phyloP scores from a whole-genome alignment of 2,329 filamentous ascomycete species.

The Xylaria sp. region DNA sequence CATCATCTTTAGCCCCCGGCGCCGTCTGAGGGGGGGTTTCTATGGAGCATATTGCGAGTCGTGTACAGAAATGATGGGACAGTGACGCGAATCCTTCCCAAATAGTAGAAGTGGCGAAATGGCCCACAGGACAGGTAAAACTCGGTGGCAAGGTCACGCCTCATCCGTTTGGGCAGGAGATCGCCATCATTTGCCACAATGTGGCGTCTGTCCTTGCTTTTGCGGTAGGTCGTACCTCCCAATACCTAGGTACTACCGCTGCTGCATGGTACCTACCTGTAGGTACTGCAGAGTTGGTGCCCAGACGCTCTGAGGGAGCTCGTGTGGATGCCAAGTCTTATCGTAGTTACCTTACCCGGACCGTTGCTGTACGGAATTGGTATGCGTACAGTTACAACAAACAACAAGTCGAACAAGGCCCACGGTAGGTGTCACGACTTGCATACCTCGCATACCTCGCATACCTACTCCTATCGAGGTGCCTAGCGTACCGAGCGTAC shows the following conservation, averaged over 20 bases:
- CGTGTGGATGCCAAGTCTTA: not conserved
- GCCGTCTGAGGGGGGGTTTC: not conserved
- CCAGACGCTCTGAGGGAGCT: not conserved
- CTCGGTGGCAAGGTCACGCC: slow-evolving; percentile 28
- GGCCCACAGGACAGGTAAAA: slow-evolving; percentile 3
- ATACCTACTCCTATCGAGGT: not conserved
- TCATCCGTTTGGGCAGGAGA: slow-evolving; percentile 24
- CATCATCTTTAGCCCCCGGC: not conserved
- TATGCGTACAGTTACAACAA: not conserved
- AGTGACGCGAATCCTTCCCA: slow-evolving; percentile 24
- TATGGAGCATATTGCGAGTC: slow-evolving; percentile 20
- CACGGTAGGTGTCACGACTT: not conserved
- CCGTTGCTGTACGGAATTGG: not conserved
- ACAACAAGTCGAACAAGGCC: not conserved
- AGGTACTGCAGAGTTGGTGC: slow-evolving; percentile 6
- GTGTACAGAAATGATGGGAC: slow-evolving; percentile 29
- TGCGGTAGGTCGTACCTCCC: not conserved
- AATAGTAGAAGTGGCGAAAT: slow-evolving; percentile 31
- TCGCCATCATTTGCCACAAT: slow-evolving; percentile 24
- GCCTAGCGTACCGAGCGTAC: not conserved
- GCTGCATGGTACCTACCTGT: slow-evolving; percentile 13
- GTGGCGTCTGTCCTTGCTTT: slow-evolving; percentile 19
- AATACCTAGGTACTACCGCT: no score
- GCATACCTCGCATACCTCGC: no score
- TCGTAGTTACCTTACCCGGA: slow-evolving; percentile 26